Conservation (phyloP, 768 basidiomycete species). For the Agaricus subrufescens region DNA sequence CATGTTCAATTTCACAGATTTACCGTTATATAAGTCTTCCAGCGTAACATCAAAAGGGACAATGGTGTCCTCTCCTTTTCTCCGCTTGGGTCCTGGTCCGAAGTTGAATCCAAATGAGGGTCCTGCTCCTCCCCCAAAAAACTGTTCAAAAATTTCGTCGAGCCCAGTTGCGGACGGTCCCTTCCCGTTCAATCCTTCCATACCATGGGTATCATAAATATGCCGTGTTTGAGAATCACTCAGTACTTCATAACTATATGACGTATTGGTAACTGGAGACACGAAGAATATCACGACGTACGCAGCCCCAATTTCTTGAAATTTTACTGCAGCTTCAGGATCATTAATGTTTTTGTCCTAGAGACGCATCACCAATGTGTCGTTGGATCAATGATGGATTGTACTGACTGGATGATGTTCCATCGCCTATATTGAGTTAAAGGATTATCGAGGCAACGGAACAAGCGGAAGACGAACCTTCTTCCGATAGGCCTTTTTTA, state of each 20-base stretch:
- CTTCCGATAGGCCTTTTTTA: slow-evolving; percentile 91
- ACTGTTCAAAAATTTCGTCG: slow-evolving; percentile 69
- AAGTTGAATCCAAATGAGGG: slow-evolving; percentile 64
- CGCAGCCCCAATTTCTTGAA: slow-evolving; percentile 89
- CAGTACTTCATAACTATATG: slow-evolving; percentile 73
- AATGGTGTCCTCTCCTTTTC: slow-evolving; percentile 66
- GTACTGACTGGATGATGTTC: slow-evolving; percentile 25
- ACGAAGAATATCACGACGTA: slow-evolving; percentile 30
- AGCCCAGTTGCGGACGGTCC: slow-evolving; percentile 49
- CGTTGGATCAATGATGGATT: neutral
- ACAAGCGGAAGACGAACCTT: slow-evolving; percentile 50
- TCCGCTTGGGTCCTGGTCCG: slow-evolving; percentile 46
- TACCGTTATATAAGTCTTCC: slow-evolving; percentile 92
- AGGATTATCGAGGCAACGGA: neutral
- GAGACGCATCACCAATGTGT: neutral
- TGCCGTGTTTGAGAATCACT: slow-evolving; percentile 64
- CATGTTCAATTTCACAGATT: slow-evolving; percentile 82
- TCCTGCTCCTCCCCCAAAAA: slow-evolving; percentile 52
- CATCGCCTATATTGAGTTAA: slow-evolving; percentile 54
- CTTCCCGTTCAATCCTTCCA: slow-evolving; percentile 57
- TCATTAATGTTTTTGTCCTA: slow-evolving; percentile 79
- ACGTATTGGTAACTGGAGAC: slow-evolving; percentile 8
- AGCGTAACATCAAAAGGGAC: slow-evolving; percentile 83
- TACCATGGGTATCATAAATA: slow-evolving; percentile 69
- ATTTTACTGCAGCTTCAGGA: slow-evolving; percentile 75